Conservation (phyloP, 805 yeast genomes). For the Myxozyma melibiosi region DNA sequence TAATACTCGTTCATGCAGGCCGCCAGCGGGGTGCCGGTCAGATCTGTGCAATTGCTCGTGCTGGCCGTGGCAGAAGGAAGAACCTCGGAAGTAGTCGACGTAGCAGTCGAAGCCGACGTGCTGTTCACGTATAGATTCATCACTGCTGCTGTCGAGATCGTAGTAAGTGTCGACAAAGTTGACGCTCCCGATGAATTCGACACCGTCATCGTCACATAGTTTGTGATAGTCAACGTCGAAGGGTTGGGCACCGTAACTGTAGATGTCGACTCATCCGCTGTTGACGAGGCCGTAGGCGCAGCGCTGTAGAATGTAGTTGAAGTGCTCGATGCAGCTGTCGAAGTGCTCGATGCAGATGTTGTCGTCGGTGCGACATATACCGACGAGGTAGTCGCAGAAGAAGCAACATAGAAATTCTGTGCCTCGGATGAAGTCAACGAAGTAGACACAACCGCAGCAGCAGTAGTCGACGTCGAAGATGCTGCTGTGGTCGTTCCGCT, state of each 20-base stretch:
- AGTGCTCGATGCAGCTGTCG: not conserved
- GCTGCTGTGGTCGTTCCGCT: not conserved
- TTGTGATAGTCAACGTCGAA: constrained; percentile 27
- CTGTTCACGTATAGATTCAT: not conserved
- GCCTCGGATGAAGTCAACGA: not conserved
- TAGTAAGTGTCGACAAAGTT: constrained; percentile 10
- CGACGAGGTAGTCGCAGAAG: constrained; percentile 6
- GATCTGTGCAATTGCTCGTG: constrained; percentile 6
- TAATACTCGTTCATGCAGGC: constrained; percentile 21
- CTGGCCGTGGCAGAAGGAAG: constrained; percentile 5
- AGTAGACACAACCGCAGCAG: not conserved
- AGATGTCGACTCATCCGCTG: constrained; percentile 17
- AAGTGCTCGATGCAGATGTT: not conserved
- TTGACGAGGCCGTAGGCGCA: constrained; percentile 3
- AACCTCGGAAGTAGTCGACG: constrained; percentile 33
- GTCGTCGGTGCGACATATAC: not conserved
- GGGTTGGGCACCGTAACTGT: constrained; percentile 6
- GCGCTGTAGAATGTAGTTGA: not conserved
- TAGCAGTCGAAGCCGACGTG: constrained; percentile 15
- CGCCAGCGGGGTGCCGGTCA: constrained; percentile 26
- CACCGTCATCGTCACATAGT: constrained; percentile 3
- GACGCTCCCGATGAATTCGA: constrained; percentile 17
- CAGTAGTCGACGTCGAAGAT: not conserved
- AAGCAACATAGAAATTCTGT: constrained; percentile 4
- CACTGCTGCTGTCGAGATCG: constrained; percentile 2